Conservation (phyloP, 768 basidiomycete species). For the Coprinellus aureogranulatus region DNA sequence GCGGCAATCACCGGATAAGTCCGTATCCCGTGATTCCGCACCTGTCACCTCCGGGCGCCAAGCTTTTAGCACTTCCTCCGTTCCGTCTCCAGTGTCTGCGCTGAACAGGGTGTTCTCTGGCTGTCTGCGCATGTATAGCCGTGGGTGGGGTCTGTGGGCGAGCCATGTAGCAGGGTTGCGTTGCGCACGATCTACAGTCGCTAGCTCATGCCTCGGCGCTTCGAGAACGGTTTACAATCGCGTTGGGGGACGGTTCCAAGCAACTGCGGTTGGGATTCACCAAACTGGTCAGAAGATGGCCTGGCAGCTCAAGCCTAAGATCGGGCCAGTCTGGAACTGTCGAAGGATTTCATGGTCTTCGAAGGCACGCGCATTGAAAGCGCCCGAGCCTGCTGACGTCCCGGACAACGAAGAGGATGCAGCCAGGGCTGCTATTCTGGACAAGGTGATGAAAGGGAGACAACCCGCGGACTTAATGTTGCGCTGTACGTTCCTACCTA, state of each 20-base stretch:
- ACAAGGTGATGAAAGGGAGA: conserved; percentile 83
- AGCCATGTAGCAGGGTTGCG: conserved; percentile 39
- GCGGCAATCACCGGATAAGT: conserved; percentile 7
- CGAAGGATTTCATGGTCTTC: conserved; percentile 34
- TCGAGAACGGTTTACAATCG: conserved; percentile 3
- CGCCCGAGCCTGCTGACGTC: conserved; percentile 25
- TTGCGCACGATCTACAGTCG: conserved; percentile 8
- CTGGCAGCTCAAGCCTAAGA: no score
- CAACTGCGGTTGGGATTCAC: background rate
- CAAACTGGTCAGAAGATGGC: background rate
- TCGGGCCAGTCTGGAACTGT: background rate
- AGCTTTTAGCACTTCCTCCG: conserved; percentile 8
- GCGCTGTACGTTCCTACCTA: conserved; percentile 62
- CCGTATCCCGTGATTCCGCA: conserved; percentile 6
- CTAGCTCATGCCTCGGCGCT: conserved; percentile 1
- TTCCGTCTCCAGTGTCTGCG: conserved; percentile 10
- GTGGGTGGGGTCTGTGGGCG: conserved; percentile 27
- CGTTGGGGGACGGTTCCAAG: background rate
- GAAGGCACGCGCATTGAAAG: conserved; percentile 25
- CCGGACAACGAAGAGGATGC: conserved; percentile 61
- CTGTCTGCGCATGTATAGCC: conserved; percentile 45
- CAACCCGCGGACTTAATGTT: conserved; percentile 89
- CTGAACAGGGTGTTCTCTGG: conserved; percentile 15
- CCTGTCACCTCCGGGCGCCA: conserved; percentile 3
- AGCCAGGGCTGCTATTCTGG: conserved; percentile 70